Conservation (phyloP, 139 green algal genomes). For the Eudorina sp. region DNA sequence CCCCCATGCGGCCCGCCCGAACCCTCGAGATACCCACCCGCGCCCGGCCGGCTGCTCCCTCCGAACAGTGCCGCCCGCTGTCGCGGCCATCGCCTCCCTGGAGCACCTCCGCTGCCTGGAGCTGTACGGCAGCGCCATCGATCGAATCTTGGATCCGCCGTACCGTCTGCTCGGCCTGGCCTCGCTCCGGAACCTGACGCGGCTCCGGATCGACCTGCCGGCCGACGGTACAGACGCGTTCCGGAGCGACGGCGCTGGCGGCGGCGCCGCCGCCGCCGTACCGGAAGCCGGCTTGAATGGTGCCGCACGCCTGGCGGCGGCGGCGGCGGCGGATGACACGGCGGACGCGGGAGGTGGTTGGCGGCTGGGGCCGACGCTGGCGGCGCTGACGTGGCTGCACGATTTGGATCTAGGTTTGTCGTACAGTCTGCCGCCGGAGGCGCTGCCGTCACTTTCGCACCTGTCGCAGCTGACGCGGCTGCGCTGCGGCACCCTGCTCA, state of each 20-base stretch:
- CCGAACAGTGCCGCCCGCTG: not conserved
- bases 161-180: conserved; percentile 12
- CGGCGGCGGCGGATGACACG: not conserved
- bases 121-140: conserved; percentile 18
- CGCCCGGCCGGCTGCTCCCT: no score
- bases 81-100: conserved; percentile 25
- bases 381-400: not conserved
- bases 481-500: conserved; percentile 3
- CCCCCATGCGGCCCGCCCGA: no score
- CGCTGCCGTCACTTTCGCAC: not conserved
- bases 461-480: not conserved
- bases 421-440: conserved; percentile 18
- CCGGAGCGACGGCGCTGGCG: not conserved
- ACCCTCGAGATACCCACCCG: no score
- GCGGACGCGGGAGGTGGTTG: not conserved
- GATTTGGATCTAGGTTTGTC: conserved; percentile 36
- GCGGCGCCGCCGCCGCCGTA: not conserved
- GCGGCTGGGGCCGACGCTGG: conserved; percentile 15
- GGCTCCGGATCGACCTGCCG: conserved; percentile 2
- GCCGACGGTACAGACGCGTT: not conserved
- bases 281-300: no score
- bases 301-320: not conserved
- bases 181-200: not conserved
- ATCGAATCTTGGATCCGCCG: conserved; percentile 31
- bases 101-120: not conserved